Evolutionary conservation across 2,329 filamentous ascomycete genomes (phyloP), one percentile per base, ranked within the genome.

Genomic region (Colletotrichum somersetense): DNA sequence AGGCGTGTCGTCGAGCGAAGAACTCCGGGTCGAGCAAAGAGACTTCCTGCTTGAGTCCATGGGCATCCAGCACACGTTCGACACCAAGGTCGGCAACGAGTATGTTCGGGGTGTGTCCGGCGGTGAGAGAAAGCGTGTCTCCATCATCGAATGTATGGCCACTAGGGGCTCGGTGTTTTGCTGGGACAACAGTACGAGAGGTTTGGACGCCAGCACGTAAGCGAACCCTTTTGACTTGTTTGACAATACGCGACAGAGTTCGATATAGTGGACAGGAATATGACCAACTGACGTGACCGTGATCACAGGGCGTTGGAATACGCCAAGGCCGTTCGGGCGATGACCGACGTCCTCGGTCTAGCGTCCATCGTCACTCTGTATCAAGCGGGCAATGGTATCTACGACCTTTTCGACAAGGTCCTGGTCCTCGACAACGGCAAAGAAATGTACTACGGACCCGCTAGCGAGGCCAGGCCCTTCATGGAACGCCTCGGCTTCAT

Each of bases 361-460:
- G 82, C 89, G 0, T 87, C 89, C 0, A 88, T 92, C 58, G 89
- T 91, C 16, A 91, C 90, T 0, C 83, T 92, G 0, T 93, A 93
- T 77, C 91, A 93, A 77, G 91, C 91, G 3, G 89, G 90, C 7
- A 91, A 93, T 67, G 89, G 87, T 33, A 92, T 93, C 71, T 92
- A 92, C 77, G 83, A 91, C 35, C 84, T 91, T 0, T 93, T 93
- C 77, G 91, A 93, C 78, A 93, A 93, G 77, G 90, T 92, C 0
- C 83, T 93, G 0, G 86, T 93, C 11, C 84, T 93, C 4, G 90
- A 93, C 58, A 86, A 89, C 69, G 91, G 91, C 58, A 89, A 89
- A 73, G 79, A 93, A 75, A 85, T 92, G 57, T 93, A 87, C 81
- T 92, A 91, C 74, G 91, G 91, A 0, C 86, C 90, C 0, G 82